phyloP scores from a whole-genome alignment of 208 protist genomes.

The Eutreptiella sp. region DNA sequence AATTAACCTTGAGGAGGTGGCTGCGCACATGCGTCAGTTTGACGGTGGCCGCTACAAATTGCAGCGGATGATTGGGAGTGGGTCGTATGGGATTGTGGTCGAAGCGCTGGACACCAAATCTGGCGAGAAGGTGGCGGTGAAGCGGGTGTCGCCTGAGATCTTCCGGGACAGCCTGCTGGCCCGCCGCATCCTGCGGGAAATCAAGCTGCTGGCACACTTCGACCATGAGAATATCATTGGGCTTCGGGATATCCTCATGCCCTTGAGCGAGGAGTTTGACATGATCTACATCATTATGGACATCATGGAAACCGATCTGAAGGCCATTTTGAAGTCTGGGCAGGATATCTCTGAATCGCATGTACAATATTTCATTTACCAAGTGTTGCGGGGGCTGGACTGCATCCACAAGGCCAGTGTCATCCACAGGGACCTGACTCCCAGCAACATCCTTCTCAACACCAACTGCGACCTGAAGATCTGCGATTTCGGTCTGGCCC shows the following conservation, averaged over 20 bases:
- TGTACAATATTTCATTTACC: constrained; percentile 91
- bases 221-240: constrained; percentile 82
- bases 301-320: constrained; percentile 92
- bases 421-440: constrained; percentile 92
- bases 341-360: constrained; percentile 84
- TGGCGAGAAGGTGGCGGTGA: constrained; percentile 70
- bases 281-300: constrained; percentile 90
- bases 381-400: constrained; percentile 81
- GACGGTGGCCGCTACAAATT: constrained; percentile 77
- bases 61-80: constrained; percentile 75
- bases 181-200: constrained; percentile 87
- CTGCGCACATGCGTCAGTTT: too few relatives aligned
- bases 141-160: constrained; percentile 88
- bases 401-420: constrained; percentile 87
- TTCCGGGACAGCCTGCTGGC: constrained; percentile 81
- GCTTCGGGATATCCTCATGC: constrained; percentile 71
- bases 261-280: constrained; percentile 60
- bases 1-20: too few relatives aligned
- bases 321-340: constrained; percentile 78
- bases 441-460: constrained; percentile 90
- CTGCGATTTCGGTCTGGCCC: constrained; percentile 85
- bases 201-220: constrained; percentile 82
- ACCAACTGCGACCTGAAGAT: constrained; percentile 94
- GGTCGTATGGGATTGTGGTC: constrained; percentile 80
- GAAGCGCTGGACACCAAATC: constrained; percentile 51